These are phyloP conservation scores for Drechslera avenae DNA, from an alignment of 2,329 filamentous ascomycete genomes.

Conservation along the genomic window DNA sequence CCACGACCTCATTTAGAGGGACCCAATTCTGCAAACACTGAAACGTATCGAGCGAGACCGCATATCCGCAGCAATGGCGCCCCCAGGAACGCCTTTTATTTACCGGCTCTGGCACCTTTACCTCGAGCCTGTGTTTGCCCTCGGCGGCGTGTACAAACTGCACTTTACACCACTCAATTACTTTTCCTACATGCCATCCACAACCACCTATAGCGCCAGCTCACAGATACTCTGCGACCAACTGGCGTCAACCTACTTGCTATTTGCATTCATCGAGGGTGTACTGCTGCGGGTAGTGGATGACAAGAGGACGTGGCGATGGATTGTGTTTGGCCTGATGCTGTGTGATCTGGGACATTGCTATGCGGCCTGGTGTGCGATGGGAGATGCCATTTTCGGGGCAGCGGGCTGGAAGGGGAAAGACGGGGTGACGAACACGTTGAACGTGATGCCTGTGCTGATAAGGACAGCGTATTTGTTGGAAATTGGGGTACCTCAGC, in stretches of 20 bases:
- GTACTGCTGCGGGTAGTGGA: constrained; percentile 71
- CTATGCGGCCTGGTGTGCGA: constrained; percentile 49
- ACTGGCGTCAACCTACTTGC: constrained; percentile 75
- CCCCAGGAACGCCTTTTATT: constrained; percentile 53
- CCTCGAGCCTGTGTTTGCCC: constrained; percentile 65
- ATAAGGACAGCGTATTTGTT: constrained; percentile 47
- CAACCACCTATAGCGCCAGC: constrained; percentile 50
- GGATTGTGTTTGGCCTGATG: constrained; percentile 68
- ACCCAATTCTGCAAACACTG: too few relatives aligned
- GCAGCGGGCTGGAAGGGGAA: constrained; percentile 39
- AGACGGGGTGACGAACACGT: constrained; percentile 48
- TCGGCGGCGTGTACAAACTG: constrained; percentile 60
- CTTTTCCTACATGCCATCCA: constrained; percentile 64
- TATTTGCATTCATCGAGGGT: constrained; percentile 78
- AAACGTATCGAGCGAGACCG: background rate
- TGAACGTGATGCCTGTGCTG: constrained; percentile 38
- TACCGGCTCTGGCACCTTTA: constrained; percentile 77
- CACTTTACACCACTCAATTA: constrained; percentile 60
- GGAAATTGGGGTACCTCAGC: constrained; percentile 37
- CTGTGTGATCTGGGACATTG: constrained; percentile 77
- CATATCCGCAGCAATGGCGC: constrained; percentile 18
- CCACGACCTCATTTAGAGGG: background rate
- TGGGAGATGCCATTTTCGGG: constrained; percentile 36
- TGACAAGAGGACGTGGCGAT: constrained; percentile 71
- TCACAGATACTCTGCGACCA: constrained; percentile 68